phyloP scores from a whole-genome alignment of 148 eudicot genomes.

The Vaccinium macrocarpon region DNA sequence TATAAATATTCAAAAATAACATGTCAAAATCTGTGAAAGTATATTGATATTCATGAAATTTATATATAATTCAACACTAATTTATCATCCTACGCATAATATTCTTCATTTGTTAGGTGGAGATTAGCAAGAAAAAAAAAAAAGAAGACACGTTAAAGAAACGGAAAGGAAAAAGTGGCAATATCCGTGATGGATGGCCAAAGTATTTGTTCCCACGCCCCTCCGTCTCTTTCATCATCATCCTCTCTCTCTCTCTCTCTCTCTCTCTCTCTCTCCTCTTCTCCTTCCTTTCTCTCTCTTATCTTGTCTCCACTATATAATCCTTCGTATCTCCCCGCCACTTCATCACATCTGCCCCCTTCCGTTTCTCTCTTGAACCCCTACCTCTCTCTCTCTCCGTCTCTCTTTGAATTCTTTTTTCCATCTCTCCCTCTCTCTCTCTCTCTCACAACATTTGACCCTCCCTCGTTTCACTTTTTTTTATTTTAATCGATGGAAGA shows the following conservation, averaged over 20 bases:
- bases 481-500: constrained; percentile 21
- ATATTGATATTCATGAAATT: too few relatives aligned
- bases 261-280: not conserved
- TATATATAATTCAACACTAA: too few relatives aligned
- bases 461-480: not conserved
- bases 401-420: too few relatives aligned
- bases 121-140: not conserved
- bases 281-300: not conserved
- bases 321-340: not conserved
- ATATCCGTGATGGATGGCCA: constrained; percentile 28
- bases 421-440: not conserved
- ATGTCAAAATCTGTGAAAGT: too few relatives aligned
- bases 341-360: not conserved
- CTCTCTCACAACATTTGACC: not conserved
- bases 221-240: not conserved
- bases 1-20: too few relatives aligned
- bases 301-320: constrained; percentile 10
- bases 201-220: constrained; percentile 27
- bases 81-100: too few relatives aligned
- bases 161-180: constrained; percentile 15
- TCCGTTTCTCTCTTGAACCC: not conserved
- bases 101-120: too few relatives aligned
- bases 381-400: not conserved
- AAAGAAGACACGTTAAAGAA: constrained; percentile 10
- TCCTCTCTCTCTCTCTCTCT: constrained; percentile 3